Base-by-base conservation (phyloP, 331 rosid genomes). In the Quercus lobata region DNA sequence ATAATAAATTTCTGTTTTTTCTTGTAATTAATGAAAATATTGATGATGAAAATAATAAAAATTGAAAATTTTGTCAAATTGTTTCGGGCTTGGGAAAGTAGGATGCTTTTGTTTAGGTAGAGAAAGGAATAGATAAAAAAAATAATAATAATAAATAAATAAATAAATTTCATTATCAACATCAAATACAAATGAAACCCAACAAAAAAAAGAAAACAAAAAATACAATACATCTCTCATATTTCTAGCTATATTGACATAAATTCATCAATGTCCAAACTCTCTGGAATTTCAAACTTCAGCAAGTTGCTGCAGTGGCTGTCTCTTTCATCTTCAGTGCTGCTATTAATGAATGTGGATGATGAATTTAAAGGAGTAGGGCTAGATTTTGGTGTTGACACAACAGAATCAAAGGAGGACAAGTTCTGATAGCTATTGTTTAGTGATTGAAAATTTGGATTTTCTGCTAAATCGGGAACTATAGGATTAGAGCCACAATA, bases 271-370 rank as follows among this genome's bases (percentile, higher is more conserved):
- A 96, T 87, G 57, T 91, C 96, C 76, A 93, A 78, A 87, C 90
- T 82, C 81, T 90, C 97, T 1, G 98, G 98, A 82, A 93, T 87
- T 79, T 90, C 97, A 12, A 96, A 91, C 83, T 93, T 88, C 80
- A 91, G 91, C 58, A 92, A 32, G 75, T 85, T 86, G 76, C 94
- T 89, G 86, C 96, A 87, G 76, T 80, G 87, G 58, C 91, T 93
- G 54, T 93, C 97, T 52, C 85, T 89, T 69, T 91, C 97, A 71
- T 93, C 98, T 87, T 95, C 98, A 0, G 86, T 46, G 90, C 88
- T 52, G 88, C 87, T 86, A 75, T 88, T 89, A 72, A 79, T 85
- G 72, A 84, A 79, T 0, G 93, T 89, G 0, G 96, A 77, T 7
- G 97, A 79, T 4, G 97, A 94, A 83, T 88, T 90, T 83, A 92